Percentiles rank a stretch among this genome's conserved stretches.
Conservation (phyloP, 2,329 filamentous ascomycete genomes). For the Botryotinia narcissicola region DNA sequence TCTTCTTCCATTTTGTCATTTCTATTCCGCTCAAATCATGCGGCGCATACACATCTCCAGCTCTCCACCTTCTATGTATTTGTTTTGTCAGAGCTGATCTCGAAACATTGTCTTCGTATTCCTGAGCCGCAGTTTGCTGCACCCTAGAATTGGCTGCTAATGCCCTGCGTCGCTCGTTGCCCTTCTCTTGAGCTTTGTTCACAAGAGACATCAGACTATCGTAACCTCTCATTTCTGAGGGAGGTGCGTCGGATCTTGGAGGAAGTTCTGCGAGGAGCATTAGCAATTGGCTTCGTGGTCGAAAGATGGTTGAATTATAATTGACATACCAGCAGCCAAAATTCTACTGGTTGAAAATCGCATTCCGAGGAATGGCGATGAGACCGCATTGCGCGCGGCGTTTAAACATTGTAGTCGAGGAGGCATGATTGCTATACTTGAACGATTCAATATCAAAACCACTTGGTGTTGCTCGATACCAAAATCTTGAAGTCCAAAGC, state of each 20-base stretch:
- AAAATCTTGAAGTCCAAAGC: conserved; percentile 13
- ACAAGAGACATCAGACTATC: background rate
- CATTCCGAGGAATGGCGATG: conserved; percentile 23
- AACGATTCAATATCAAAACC: conserved; percentile 14
- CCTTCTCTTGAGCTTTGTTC: background rate
- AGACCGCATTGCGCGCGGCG: conserved; percentile 22
- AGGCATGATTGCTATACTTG: conserved; percentile 28
- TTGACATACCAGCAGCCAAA: conserved; percentile 30
- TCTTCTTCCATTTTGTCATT: conserved; percentile 75
- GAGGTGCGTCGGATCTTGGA: background rate
- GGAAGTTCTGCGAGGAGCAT: background rate
- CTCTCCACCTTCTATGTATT: conserved; percentile 67
- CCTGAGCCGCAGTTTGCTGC: conserved; percentile 11
- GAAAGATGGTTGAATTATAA: background rate
- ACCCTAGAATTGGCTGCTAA: no score
- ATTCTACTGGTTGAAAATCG: conserved; percentile 33
- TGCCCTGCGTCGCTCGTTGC: background rate
- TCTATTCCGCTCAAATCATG: conserved; percentile 78
- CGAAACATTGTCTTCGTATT: conserved; percentile 5
- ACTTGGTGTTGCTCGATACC: conserved; percentile 1
- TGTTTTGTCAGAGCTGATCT: conserved; percentile 56
- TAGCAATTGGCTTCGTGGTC: background rate
- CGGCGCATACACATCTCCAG: conserved; percentile 86
- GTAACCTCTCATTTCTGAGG: background rate
- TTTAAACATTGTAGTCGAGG: conserved; percentile 37